Evolutionary conservation across 2,329 filamentous ascomycete species (phyloP).

Genomic region (Sporothrix inflata): DNA sequence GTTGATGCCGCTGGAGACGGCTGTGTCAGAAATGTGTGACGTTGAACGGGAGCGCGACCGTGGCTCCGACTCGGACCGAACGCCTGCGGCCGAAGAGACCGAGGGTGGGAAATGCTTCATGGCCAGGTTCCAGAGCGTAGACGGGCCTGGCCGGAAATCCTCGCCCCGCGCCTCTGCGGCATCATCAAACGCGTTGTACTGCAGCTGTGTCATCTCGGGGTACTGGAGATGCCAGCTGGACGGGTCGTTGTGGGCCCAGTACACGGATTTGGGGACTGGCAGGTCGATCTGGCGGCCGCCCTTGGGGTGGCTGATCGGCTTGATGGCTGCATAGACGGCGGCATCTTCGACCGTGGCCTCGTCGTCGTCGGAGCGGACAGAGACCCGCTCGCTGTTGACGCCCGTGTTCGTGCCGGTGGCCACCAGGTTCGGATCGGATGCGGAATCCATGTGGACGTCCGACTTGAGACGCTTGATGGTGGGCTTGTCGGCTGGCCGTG

Average conservation of each 20-base stretch:
- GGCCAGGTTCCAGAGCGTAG: conserved; percentile 58
- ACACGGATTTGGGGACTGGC: conserved; percentile 59
- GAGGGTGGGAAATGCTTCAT: conserved; percentile 61
- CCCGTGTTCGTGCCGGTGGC: neutral
- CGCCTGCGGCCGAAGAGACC: neutral
- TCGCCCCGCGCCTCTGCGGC: conserved; percentile 56
- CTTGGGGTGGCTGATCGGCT: conserved; percentile 52
- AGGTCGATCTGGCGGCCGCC: conserved; percentile 62
- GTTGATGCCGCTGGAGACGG: conserved; percentile 5
- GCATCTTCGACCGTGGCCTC: conserved; percentile 46
- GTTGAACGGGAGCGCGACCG: conserved; percentile 26
- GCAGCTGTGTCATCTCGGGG: conserved; percentile 65
- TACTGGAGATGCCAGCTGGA: conserved; percentile 64
- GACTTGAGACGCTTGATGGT: conserved; percentile 61
- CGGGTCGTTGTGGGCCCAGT: conserved; percentile 59
- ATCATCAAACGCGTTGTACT: conserved; percentile 58
- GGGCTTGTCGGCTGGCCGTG: conserved; percentile 46
- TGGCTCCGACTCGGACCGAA: conserved; percentile 7
- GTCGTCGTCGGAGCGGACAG: conserved; percentile 45
- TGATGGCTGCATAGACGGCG: conserved; percentile 53
- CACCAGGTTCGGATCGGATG: conserved; percentile 25
- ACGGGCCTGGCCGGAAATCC: conserved; percentile 56
- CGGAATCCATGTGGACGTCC: conserved; percentile 46
- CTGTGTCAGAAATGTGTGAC: conserved; percentile 26
- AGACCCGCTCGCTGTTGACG: neutral